Evolutionary conservation across 2,329 filamentous ascomycete species (phyloP), one percentile per base, ranked within the genome.

Genomic region (Exserohilum turcica): DNA sequence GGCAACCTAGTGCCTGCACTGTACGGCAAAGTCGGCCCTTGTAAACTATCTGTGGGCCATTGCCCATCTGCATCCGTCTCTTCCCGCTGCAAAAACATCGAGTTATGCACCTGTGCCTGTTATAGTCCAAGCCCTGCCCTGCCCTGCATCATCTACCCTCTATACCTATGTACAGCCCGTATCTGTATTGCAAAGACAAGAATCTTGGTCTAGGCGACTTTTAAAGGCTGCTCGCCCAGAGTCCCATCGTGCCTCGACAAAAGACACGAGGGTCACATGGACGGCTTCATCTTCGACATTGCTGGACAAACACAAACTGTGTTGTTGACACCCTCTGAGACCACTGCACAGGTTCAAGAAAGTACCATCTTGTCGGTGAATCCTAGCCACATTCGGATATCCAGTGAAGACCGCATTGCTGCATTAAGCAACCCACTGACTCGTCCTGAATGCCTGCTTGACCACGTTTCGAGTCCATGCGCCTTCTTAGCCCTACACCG

Each of bases 141-240:
- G n/a, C n/a, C 21, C 4, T 24, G 21, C 21, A 24, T 7, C 21
- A 24, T 24, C 21, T 24, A n/a, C n/a, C n/a, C n/a, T n/a, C n/a
- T n/a, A n/a, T n/a, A n/a, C n/a, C n/a, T 7, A 63, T 72, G 65
- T 72, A 57, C 62, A 59, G 56, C 65, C 66, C 66, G 68, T 64
- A 71, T 73, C 69, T 72, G 70, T 73, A 68, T 67, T 65, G 66
- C 68, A 60, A 61, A 67, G 68, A 65, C 67, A 72, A 54, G 59
- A 65, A 44, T 71, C 67, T 71, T 40, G 36, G 66, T 67, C 64
- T 63, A 63, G 53, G 66, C 69, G 51, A 71, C 68, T 73, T 70
- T 69, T 64, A 6, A 63, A 67, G 63, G 60, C 54, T 61, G 58
- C 45, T 47, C 43, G 52, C 47, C 43, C 46, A 53, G 43, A 50